Evolutionary conservation across 2,329 filamentous ascomycete genomes (phyloP).

Genomic region (Periconia sp.): DNA sequence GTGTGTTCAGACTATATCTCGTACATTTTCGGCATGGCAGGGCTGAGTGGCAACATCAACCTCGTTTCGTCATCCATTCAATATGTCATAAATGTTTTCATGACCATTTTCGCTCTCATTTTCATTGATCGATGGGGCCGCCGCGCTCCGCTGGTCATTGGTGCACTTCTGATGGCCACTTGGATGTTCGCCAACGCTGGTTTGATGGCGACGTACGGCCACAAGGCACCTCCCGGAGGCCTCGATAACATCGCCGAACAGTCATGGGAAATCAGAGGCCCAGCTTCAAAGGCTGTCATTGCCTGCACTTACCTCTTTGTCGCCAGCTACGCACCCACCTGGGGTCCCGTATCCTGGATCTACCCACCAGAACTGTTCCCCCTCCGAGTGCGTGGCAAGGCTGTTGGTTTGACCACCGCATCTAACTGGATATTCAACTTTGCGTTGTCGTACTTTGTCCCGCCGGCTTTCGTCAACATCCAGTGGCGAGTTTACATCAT

Average conservation of each 20-base stretch:
- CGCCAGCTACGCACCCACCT: conserved; percentile 66
- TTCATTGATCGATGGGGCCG: conserved; percentile 78
- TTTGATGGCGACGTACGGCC: conserved; percentile 63
- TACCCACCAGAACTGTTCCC: conserved; percentile 67
- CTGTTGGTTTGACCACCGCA: conserved; percentile 61
- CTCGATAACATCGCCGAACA: conserved; percentile 46
- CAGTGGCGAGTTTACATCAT: conserved; percentile 69
- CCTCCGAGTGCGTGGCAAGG: conserved; percentile 64
- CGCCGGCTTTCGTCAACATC: conserved; percentile 61
- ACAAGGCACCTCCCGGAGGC: conserved; percentile 41
- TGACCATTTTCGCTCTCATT: conserved; percentile 75
- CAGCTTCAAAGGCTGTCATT: conserved; percentile 55
- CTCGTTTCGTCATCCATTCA: conserved; percentile 70
- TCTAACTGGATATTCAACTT: conserved; percentile 62
- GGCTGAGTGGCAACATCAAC: conserved; percentile 59
- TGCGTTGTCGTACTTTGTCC: conserved; percentile 51
- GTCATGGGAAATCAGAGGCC: conserved; percentile 43
- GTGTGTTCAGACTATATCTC: conserved; percentile 29
- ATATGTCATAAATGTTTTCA: conserved; percentile 77
- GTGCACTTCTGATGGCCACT: conserved; percentile 64
- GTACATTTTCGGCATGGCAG: conserved; percentile 73
- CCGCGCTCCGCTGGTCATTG: conserved; percentile 66
- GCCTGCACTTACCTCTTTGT: conserved; percentile 75
- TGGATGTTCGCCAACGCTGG: conserved; percentile 66
- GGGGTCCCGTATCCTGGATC: conserved; percentile 61